Percentiles rank a stretch among this genome's conserved stretches.
phyloP scores from a whole-genome alignment of 2,329 filamentous ascomycete species.

The Fusarium mangiferae region DNA sequence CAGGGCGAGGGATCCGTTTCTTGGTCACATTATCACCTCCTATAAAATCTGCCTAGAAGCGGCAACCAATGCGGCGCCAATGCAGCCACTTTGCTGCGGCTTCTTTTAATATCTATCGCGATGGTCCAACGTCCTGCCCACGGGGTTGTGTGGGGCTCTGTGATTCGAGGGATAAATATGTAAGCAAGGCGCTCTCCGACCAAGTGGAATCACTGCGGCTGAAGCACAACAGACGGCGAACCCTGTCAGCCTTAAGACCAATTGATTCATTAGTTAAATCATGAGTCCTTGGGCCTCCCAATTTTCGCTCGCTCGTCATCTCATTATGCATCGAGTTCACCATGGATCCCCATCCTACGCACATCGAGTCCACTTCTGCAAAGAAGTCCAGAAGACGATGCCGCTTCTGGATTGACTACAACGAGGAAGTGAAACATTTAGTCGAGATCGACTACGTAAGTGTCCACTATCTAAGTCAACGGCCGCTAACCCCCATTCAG shows the following conservation, averaged over 20 bases:
- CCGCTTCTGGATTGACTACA: conserved; percentile 10
- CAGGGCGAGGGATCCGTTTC: background rate
- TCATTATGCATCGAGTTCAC: background rate
- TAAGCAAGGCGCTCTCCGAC: background rate
- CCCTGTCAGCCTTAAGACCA: background rate
- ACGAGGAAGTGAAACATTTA: conserved; percentile 15
- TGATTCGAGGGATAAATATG: conserved; percentile 15
- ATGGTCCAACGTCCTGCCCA: background rate
- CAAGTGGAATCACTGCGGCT: conserved; percentile 1
- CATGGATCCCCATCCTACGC: conserved; percentile 1
- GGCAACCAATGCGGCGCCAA: background rate
- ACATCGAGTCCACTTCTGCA: background rate
- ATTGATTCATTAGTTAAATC: background rate
- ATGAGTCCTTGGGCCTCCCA: background rate
- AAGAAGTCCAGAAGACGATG: background rate
- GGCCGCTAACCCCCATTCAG: background rate
- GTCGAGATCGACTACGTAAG: conserved; percentile 20
- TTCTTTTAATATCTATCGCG: background rate
- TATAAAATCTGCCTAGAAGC: background rate
- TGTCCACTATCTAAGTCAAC: background rate
- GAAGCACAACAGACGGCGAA: background rate
- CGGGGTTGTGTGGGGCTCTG: conserved; percentile 1
- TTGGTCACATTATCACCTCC: background rate
- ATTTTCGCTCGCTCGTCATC: background rate
- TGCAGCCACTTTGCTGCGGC: background rate